Evolutionary conservation across 1,284 basidiomycete species (phyloP).

Genomic region (Chiua sp.): DNA sequence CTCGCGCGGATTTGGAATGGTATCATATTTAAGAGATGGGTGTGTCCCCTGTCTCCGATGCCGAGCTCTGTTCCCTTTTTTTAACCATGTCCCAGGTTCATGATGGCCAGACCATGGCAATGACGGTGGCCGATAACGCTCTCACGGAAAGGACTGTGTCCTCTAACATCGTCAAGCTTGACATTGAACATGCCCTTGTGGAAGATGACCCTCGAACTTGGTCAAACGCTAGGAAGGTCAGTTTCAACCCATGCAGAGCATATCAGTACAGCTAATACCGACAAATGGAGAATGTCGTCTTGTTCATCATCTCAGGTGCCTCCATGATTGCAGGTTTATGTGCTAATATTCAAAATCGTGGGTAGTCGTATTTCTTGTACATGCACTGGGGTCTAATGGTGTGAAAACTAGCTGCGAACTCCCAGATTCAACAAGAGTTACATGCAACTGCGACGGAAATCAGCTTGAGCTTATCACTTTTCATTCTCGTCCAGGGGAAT

Average conservation of each 20-base stretch:
- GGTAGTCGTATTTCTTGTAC: constrained; percentile 25
- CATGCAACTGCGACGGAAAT: constrained; percentile 72
- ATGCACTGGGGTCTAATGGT: constrained; percentile 14
- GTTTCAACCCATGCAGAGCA: neutral
- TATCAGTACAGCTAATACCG: neutral
- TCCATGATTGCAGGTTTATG: constrained; percentile 75
- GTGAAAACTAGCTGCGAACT: constrained; percentile 59
- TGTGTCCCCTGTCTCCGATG: neutral
- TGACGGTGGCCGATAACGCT: neutral
- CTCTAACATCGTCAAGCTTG: constrained; percentile 28
- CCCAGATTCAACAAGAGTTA: constrained; percentile 70
- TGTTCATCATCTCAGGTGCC: constrained; percentile 64
- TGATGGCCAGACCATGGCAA: neutral
- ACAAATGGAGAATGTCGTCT: constrained; percentile 50
- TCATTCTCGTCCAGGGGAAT: constrained; percentile 77
- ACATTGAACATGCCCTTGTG: constrained; percentile 74
- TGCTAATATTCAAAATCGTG: constrained; percentile 73
- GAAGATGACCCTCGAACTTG: constrained; percentile 81
- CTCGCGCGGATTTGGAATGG: neutral
- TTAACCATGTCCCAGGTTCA: constrained; percentile 15
- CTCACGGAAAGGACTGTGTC: neutral
- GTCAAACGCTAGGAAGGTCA: constrained; percentile 70
- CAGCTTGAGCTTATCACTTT: constrained; percentile 77
- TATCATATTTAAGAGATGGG: constrained; percentile 10
- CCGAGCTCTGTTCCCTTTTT: neutral